Base-by-base conservation (phyloP, 2,329 filamentous ascomycete genomes). In the Catunica adiposa region DNA sequence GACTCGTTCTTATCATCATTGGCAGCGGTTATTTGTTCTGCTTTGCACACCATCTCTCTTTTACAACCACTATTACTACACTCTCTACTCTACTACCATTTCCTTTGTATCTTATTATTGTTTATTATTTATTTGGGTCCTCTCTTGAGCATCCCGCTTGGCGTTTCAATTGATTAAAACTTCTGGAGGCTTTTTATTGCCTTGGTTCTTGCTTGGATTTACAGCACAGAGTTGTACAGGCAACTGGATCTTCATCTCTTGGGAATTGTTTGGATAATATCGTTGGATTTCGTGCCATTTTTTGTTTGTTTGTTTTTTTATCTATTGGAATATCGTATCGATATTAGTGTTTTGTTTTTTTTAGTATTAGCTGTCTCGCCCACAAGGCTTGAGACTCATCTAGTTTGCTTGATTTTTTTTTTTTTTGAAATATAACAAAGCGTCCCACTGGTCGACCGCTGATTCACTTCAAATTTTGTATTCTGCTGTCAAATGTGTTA, bases 221-320 rank as follows among this genome's bases (percentile, higher is more conserved):
- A 50, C 40, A 47, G 26, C 37, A 37, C 42, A 54, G 22, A 31
- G 44, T 47, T 52, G 50, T 25, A 48, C 44, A 48, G 50, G 31
- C 50, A 52, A 52, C 31, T 52, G 20, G 50, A 37, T 52, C 50
- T n/a, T 51, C 23, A 29, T 38, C 17, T 54, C 52, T 51, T 42
- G 54, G 46, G 22, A 56, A 40, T 31, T 56, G 31, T 42, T 38
- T 29, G 37, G 9, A 40, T 11, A 48, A 37, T n/a, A 48, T 25
- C 15, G 53, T 25, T 46, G 38, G 37, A 37, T 47, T 52, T 46
- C n/a, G n/a, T n/a, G n/a, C 44, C 52, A 20, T 52, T 46, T 31
- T 44, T 47, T 51, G 14, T 17, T 48, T 31, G 42, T 31, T 11
- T 44, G 1, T 31, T 44, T 54, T 55, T 44, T 47, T 55, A 15